phyloP scores from a whole-genome alignment of 2,329 filamentous ascomycete species.

The Myriosclerotinia duriaeana region DNA sequence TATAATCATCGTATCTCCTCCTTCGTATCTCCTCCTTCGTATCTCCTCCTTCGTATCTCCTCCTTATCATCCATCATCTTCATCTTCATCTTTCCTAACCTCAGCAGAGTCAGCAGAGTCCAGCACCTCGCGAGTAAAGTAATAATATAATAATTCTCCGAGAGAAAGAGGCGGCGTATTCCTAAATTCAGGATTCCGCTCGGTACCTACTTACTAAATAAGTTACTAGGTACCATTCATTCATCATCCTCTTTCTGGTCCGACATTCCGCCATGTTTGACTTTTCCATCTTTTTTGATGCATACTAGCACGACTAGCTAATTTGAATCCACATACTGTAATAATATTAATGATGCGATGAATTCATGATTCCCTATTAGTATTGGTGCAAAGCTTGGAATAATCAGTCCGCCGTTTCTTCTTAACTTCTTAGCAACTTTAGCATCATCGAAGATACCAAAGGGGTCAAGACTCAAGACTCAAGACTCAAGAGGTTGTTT shows the following conservation, averaged over 20 bases:
- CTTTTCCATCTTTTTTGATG: neutral
- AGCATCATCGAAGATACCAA: no score
- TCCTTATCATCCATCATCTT: no score
- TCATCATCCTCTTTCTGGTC: slow-evolving; percentile 7
- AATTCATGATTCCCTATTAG: neutral
- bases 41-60: no score
- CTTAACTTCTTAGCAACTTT: no score
- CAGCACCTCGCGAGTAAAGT: no score
- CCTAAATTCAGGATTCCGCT: slow-evolving; percentile 12
- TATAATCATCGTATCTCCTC: neutral
- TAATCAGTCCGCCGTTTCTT: slow-evolving; percentile 7
- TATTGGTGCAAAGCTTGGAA: slow-evolving; percentile 1
- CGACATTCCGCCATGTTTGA: slow-evolving; percentile 5
- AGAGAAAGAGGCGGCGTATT: neutral
- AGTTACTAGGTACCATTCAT: no score
- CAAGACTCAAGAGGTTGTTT: neutral
- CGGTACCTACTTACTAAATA: neutral
- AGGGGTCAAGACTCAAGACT: neutral
- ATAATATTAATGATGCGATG: no score
- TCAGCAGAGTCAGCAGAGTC: no score
- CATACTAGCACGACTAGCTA: neutral
- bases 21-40: no score
- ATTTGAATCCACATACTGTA: neutral
- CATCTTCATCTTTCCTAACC: no score
- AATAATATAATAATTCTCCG: no score